Conservation (phyloP, 1,284 basidiomycete genomes). For the Ganoderma lingzhi region DNA sequence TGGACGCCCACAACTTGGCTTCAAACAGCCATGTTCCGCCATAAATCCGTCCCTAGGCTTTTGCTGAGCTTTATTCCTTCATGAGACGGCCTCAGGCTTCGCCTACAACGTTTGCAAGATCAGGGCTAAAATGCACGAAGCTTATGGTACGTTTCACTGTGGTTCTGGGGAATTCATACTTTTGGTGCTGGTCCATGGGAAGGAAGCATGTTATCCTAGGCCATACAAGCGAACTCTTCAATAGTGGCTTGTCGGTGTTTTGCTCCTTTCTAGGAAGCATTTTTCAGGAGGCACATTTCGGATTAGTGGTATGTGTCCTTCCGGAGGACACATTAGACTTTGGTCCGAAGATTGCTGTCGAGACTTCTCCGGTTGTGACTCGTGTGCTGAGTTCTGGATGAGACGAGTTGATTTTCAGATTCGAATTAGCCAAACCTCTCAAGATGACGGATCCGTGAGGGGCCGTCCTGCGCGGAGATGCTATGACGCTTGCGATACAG, state of each 20-base stretch:
- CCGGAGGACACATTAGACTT: background rate
- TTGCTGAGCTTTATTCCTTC: too few relatives aligned
- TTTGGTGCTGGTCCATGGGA: background rate
- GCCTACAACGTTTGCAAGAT: background rate
- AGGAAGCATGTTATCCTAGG: background rate
- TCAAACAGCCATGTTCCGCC: background rate
- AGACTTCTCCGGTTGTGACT: background rate
- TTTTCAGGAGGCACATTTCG: background rate
- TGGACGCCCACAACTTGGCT: conserved; percentile 1
- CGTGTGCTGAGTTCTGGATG: background rate
- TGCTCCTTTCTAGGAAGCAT: background rate
- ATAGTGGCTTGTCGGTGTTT: background rate
- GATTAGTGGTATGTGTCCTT: background rate
- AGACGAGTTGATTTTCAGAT: background rate
- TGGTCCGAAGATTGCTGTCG: background rate
- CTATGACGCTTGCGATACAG: conserved; percentile 7
- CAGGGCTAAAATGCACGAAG: too few relatives aligned
- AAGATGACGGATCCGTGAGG: background rate
- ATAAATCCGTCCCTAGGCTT: background rate
- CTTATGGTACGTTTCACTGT: background rate
- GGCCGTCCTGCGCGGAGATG: background rate
- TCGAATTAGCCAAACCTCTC: background rate
- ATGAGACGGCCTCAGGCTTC: background rate
- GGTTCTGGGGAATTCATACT: background rate
- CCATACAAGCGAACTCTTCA: background rate